Evolutionary conservation across 2,329 filamentous ascomycete species (phyloP), one percentile per base, ranked within the genome.

Genomic region (Tolypocladium guangdongense): DNA sequence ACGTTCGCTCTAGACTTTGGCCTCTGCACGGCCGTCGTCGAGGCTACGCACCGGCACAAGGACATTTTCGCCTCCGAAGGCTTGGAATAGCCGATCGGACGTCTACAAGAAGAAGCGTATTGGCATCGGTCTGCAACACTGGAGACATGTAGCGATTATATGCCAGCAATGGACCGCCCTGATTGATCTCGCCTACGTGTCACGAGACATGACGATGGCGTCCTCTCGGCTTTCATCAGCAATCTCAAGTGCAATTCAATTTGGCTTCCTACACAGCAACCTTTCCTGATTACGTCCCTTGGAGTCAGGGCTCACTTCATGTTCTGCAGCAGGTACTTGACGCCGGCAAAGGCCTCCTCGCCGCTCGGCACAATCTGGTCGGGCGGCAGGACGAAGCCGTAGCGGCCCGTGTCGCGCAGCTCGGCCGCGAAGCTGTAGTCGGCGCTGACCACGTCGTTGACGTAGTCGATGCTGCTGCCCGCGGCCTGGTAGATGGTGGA

Each of bases 41-140:
- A 96, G 54, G 85, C 83, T 37, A 93, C 90, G 36, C 91, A 96
- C 71, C 80, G 84, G 50, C 82, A 90, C 66, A 88, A 86, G 64
- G 76, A 83, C 56, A 86, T 97, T 51, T 96, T 96, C 66, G 62
- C 72, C 37, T 90, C 88, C 64, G 79, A 81, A 52, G 24, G 43
- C 16, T 59, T 45, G 49, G 18, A 4, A 35, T 33, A 16, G n/a
- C 35, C 32, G 43, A 11, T 8, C 8, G 16, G 12, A 3, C 7
- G 22, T 18, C 11, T 3, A 12, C 27, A 7, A 7, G 27, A 18
- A 3, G 30, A 20, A 8, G 5, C n/a, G 18, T 18, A 33, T 14
- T n/a, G 43, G 27, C 18, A 12, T 30, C 41, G 43, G 41, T 16
- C 10, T 10, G 43, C 18, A 32, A 7, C 18, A 2, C 18, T n/a